Evolutionary conservation across 768 basidiomycete species (phyloP), one percentile per base, ranked within the genome.

Genomic region (Boletus bicolor): DNA sequence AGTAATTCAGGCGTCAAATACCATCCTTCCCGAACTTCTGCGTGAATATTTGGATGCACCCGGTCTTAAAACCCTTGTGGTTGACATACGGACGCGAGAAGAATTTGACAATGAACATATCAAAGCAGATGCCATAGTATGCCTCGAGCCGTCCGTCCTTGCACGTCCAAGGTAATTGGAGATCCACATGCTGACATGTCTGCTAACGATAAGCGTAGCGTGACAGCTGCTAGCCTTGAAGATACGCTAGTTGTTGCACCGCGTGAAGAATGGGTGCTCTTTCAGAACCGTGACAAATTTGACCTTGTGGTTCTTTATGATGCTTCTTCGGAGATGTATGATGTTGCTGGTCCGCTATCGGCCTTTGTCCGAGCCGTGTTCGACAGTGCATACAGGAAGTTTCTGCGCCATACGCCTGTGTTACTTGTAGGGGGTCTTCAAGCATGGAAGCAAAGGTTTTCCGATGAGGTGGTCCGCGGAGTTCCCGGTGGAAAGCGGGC

Each of bases 261-360:
- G 2, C 76, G 79, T 37, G 68, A 79, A 38, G 95, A 98, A 71
- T 77, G 76, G 44, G 77, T 78, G 2, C 76, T 89, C n/a, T 98
- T 98, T 69, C 69, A 75, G 41, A 89, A 92, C 57, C 89, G 96
- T 39, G 83, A 93, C 64, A 87, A 89, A 62, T 96, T 91, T 68
- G 94, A 97, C 61, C 71, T 95, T 21, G 84, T 99, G 26, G 90
- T 87, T 15, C 75, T 98, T 4, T 94, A 94, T 69, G 95, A 98
- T 69, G 64, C 79, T 48, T 69, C 76, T 32, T 85, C 90, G 44
- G 77, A 80, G 51, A 70, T 75, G 17, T 78, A 83, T 49, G 80
- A 78, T 2, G 69, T 74, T 19, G 75, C 76, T 10, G 76, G 83
- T 0, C 82, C 85, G 0, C 68, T 89, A n/a, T 76, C 81, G 2